These are phyloP conservation scores for Cercospora brassicicola DNA, from an alignment of 2,329 filamentous ascomycete genomes.

Conservation along the genomic window DNA sequence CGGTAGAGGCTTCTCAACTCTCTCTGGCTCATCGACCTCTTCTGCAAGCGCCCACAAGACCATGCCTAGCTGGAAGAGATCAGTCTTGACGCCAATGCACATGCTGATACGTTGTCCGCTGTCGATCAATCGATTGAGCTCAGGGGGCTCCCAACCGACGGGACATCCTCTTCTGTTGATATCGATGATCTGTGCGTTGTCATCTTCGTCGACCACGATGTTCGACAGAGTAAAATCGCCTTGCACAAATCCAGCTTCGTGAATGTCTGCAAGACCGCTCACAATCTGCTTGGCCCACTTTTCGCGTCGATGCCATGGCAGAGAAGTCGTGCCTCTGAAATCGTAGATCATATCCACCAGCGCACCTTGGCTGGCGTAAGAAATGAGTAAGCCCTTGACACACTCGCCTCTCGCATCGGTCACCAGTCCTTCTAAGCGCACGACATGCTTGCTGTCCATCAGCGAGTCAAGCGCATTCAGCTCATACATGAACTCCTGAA, in stretches of 20 bases:
- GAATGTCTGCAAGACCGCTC: slow-evolving; percentile 83
- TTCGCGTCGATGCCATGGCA: slow-evolving; percentile 72
- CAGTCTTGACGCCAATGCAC: slow-evolving; percentile 97
- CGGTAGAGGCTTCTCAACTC: slow-evolving; percentile 68
- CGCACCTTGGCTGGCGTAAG: slow-evolving; percentile 80
- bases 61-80: slow-evolving; percentile 95
- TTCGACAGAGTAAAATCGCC: slow-evolving; percentile 97
- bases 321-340: slow-evolving; percentile 53
- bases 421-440: slow-evolving; percentile 82
- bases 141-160: slow-evolving; percentile 95
- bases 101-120: slow-evolving; percentile 88
- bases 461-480: slow-evolving; percentile 88
- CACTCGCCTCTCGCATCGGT: slow-evolving; percentile 71
- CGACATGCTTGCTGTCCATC: slow-evolving; percentile 71
- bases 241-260: slow-evolving; percentile 94
- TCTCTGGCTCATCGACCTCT: slow-evolving; percentile 86
- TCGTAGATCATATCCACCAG: slow-evolving; percentile 91
- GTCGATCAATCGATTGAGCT: slow-evolving; percentile 80
- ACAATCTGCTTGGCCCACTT: slow-evolving; percentile 92
- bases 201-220: slow-evolving; percentile 82
- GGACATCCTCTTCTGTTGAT: slow-evolving; percentile 97
- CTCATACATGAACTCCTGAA: slow-evolving; percentile 97
- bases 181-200: slow-evolving; percentile 94
- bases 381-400: slow-evolving; percentile 87
- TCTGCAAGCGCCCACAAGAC: slow-evolving; percentile 89